A percentile compares a stretch with the other conserved stretches of the same genome.
Conservation (phyloP, 2,329 filamentous ascomycete genomes). For the Verruconis gallopava region DNA sequence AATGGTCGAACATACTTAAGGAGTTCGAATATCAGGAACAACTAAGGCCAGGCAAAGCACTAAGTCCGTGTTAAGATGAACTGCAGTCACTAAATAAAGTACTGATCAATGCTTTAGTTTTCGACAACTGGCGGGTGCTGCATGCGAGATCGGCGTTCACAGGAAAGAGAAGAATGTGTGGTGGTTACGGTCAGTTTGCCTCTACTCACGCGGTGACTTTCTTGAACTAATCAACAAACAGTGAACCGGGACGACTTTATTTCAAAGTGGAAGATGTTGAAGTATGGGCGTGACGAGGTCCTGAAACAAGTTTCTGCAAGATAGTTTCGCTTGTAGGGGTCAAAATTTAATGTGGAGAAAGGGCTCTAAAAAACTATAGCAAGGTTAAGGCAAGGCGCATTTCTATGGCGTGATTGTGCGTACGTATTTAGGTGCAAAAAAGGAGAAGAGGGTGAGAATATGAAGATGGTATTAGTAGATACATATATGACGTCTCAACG, state of each 20-base stretch:
- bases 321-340: too few species aligned
- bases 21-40: constrained; percentile 67
- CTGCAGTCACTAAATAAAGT: neutral
- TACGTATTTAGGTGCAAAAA: too few species aligned
- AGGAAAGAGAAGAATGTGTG: constrained; percentile 77
- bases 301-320: neutral
- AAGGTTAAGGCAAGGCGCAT: too few species aligned
- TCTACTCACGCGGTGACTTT: neutral
- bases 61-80: constrained; percentile 46
- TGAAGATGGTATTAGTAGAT: too few species aligned
- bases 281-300: constrained; percentile 8
- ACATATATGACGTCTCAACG: too few species aligned
- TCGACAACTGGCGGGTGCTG: constrained; percentile 91
- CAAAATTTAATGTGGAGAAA: too few species aligned
- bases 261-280: constrained; percentile 11
- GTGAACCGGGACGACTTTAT: constrained; percentile 15
- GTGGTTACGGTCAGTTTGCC: constrained; percentile 63
- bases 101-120: constrained; percentile 42
- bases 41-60: constrained; percentile 60
- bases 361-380: too few species aligned
- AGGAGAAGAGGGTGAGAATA: too few species aligned
- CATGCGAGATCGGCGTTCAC: constrained; percentile 77
- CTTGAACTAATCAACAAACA: constrained; percentile 1
- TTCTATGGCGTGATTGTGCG: too few species aligned
- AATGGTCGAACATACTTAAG: constrained; percentile 58